phyloP scores from a whole-genome alignment of 306 rosid genomes.

The Inga laurina region DNA sequence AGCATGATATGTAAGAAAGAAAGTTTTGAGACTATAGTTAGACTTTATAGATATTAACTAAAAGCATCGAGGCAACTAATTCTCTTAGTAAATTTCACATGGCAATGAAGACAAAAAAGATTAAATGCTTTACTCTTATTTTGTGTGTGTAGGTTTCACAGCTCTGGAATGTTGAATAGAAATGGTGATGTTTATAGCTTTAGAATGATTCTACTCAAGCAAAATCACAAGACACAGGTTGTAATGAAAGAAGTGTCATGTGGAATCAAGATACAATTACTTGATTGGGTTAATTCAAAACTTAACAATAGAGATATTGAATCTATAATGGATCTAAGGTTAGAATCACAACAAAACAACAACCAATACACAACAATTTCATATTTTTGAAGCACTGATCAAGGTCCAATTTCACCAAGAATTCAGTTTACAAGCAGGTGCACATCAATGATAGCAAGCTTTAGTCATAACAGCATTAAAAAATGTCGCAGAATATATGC shows the following conservation, averaged over 20 bases:
- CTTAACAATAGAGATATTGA: constrained; percentile 29
- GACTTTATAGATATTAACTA: too few species aligned
- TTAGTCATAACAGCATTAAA: too few species aligned
- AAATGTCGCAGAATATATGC: too few species aligned
- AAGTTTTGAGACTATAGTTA: background rate
- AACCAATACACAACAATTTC: too few species aligned
- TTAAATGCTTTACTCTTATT: background rate
- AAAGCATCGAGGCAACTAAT: background rate
- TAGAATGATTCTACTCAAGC: constrained; percentile 43
- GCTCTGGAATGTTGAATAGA: background rate
- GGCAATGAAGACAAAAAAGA: background rate
- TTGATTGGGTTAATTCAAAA: constrained; percentile 31
- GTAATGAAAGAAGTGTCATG: background rate
- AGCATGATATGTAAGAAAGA: background rate
- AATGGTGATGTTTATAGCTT: background rate
- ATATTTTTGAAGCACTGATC: too few species aligned
- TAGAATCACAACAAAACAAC: too few species aligned
- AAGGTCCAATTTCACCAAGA: too few species aligned
- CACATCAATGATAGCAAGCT: too few species aligned
- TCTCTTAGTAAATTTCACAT: background rate
- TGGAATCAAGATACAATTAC: constrained; percentile 20
- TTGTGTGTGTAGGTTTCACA: background rate
- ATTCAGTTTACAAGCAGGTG: too few species aligned
- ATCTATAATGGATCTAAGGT: constrained; percentile 33
- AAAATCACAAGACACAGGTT: constrained; percentile 29